Evolutionary conservation across 139 green algal species (phyloP).

Genomic region (Ulvella scutata): DNA sequence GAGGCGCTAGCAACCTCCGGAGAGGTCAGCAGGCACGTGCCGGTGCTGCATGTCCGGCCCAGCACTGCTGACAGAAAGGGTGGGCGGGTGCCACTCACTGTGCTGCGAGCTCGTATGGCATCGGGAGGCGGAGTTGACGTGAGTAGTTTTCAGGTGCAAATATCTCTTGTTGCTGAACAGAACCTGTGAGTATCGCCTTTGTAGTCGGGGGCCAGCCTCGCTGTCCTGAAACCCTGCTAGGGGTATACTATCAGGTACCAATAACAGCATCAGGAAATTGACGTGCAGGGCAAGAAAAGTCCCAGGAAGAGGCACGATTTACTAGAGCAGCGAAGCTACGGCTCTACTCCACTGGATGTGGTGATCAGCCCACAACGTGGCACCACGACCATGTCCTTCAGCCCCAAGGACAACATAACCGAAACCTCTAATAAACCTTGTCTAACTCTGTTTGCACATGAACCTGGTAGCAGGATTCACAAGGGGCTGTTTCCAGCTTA

Average conservation of each 20-base stretch:
- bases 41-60: slow-evolving; percentile 12
- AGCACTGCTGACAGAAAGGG: slow-evolving; percentile 22
- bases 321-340: background rate
- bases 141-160: too few relatives aligned
- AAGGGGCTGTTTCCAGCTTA: slow-evolving; percentile 45
- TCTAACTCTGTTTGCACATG: slow-evolving; percentile 53
- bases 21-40: slow-evolving; percentile 11
- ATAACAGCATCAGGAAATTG: too few relatives aligned
- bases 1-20: background rate
- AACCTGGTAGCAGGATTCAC: slow-evolving; percentile 29
- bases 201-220: too few relatives aligned
- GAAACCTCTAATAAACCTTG: slow-evolving; percentile 15
- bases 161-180: too few relatives aligned
- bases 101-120: slow-evolving; percentile 27
- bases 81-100: slow-evolving; percentile 36
- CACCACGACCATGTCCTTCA: slow-evolving; percentile 44
- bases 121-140: too few relatives aligned
- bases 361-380: slow-evolving; percentile 33
- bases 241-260: too few relatives aligned
- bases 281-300: too few relatives aligned
- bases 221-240: too few relatives aligned
- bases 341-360: slow-evolving; percentile 12
- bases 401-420: slow-evolving; percentile 23
- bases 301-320: background rate
- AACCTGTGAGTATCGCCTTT: too few relatives aligned